Evolutionary conservation across 371 early-diverging fungal species (phyloP).

Genomic region (Sporodiniella umbellata): DNA sequence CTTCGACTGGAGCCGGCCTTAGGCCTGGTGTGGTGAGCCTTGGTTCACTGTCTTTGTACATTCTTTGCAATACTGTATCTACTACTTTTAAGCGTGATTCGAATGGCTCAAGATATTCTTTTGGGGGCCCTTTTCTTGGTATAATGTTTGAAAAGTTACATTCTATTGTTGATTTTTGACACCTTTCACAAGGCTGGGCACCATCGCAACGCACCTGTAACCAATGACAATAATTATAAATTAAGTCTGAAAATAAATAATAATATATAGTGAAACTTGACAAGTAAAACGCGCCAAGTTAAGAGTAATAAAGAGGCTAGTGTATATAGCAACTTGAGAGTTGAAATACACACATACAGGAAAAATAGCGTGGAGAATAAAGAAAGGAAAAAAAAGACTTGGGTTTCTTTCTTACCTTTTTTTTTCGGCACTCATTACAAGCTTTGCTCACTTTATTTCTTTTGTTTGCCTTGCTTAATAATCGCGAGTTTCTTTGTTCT

Average conservation of each 20-base stretch:
- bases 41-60: not conserved
- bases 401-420: constrained; percentile 31
- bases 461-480: constrained; percentile 24
- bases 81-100: constrained; percentile 37
- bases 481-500: constrained; percentile 22
- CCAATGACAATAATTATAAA: not conserved
- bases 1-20: not conserved
- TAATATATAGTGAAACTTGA: constrained; percentile 35
- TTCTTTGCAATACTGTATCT: constrained; percentile 25
- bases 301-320: not conserved
- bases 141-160: constrained; percentile 43
- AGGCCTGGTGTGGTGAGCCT: not conserved
- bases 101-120: constrained; percentile 43
- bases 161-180: constrained; percentile 32
- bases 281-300: constrained; percentile 11
- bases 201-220: constrained; percentile 49
- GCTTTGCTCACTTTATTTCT: constrained; percentile 45
- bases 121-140: constrained; percentile 42
- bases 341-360: too few species aligned
- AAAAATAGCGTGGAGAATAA: not conserved
- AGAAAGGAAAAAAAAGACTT: not conserved
- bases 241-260: too few species aligned
- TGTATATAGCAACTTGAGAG: not conserved
- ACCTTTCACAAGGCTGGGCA: constrained; percentile 43
- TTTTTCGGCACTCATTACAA: constrained; percentile 47